Conservation (phyloP, 2,329 filamentous ascomycete genomes). For the Arthrobotrys conoides region DNA sequence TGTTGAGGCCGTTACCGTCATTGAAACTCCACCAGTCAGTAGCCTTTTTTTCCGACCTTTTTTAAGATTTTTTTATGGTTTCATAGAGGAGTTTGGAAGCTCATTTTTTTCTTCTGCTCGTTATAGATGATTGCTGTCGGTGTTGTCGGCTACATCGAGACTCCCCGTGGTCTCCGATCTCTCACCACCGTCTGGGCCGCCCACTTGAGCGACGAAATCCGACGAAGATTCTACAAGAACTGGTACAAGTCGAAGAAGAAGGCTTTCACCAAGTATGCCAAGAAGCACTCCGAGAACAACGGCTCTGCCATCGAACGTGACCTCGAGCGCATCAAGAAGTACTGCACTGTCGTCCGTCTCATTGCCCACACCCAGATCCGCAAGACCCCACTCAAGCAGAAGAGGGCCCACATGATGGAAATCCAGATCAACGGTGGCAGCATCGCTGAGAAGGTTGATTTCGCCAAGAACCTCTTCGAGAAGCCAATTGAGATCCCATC, state of each 20-base stretch:
- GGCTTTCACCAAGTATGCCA: constrained; percentile 99
- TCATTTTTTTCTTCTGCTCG: constrained; percentile 64
- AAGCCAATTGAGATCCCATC: constrained; percentile 93
- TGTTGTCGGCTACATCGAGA: constrained; percentile 99
- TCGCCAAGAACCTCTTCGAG: constrained; percentile 96
- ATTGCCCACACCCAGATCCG: constrained; percentile 99
- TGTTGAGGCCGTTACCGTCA: constrained; percentile 87
- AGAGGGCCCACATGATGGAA: constrained; percentile 99
- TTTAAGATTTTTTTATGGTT: constrained; percentile 19
- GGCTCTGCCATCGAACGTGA: constrained; percentile 93
- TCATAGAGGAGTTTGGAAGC: constrained; percentile 40
- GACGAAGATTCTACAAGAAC: constrained; percentile 99
- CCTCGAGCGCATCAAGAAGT: constrained; percentile 99
- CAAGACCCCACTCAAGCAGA: constrained; percentile 99
- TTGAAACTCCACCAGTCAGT: constrained; percentile 95
- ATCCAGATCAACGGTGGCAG: constrained; percentile 99
- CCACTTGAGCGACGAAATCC: constrained; percentile 98
- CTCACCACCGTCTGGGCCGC: constrained; percentile 99
- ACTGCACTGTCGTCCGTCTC: constrained; percentile 99
- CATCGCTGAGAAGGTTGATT: constrained; percentile 95
- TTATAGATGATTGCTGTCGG: constrained; percentile 99
- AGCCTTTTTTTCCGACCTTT: constrained; percentile 36
- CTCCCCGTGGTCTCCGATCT: constrained; percentile 97
- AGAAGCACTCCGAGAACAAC: constrained; percentile 97
- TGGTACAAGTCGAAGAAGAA: constrained; percentile 99